Percentiles rank a stretch among this genome's conserved stretches.
Conservation (phyloP, 2,329 filamentous ascomycete genomes). For the Fusarium nelsonii region DNA sequence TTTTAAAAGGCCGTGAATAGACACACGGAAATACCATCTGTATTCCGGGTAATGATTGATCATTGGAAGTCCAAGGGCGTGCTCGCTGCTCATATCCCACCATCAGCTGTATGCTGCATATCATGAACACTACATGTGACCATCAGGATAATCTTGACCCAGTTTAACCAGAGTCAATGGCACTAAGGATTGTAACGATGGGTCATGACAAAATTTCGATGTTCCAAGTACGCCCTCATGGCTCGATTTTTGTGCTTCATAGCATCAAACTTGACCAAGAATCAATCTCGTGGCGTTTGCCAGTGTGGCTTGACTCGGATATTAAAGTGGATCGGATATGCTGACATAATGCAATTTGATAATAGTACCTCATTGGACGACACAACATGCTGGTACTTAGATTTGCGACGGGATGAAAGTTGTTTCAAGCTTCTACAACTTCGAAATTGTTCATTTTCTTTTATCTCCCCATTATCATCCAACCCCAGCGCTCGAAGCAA, state of each 20-base stretch:
- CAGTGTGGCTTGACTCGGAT: conserved; percentile 10
- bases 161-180: neutral
- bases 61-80: neutral
- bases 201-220: neutral
- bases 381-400: conserved; percentile 11
- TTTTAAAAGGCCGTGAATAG: neutral
- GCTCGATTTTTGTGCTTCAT: conserved; percentile 13
- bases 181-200: neutral
- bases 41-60: neutral
- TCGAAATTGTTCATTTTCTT: conserved; percentile 9
- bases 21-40: no score
- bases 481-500: no score
- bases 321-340: conserved; percentile 1
- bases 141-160: neutral
- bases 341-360: conserved; percentile 37
- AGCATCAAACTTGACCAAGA: neutral
- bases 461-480: neutral
- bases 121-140: conserved; percentile 27
- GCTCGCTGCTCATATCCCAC: conserved; percentile 9
- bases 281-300: conserved; percentile 14
- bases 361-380: conserved; percentile 35
- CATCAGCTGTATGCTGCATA: conserved; percentile 22
- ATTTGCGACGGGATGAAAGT: conserved; percentile 44
- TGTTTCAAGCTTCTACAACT: conserved; percentile 15
- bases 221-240: conserved; percentile 5